Base-by-base conservation (phyloP, 1,284 basidiomycete species). In the Ganoderma leucocontextum region DNA sequence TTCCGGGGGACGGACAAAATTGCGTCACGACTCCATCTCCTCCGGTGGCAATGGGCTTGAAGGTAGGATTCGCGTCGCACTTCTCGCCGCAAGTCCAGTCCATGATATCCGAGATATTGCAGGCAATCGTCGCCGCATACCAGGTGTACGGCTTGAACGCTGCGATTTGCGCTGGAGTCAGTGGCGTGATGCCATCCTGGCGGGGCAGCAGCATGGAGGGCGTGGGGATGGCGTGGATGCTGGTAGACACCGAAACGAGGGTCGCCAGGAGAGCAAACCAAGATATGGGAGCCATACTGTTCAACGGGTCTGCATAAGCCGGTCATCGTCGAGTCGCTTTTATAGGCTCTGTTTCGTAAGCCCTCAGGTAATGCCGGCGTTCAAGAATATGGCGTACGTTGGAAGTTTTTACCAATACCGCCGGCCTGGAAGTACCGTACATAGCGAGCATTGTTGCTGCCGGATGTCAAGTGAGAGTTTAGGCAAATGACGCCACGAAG, bases 11-110 rank as follows among this genome's bases (percentile, higher is more conserved):
- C 66, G 1, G 12, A 67, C 66, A 67, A 35, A 64, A 64, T 25
- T 67, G 66, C 12, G 66, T 67, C 12, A 55, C n/a, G 8, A n/a
- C 58, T 38, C 62, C 66, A 58, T 64, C 66, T 15, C 66, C 66
- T 29, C 66, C 66, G 8, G 58, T 53, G 2, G 25, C 49, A 36
- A 65, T 13, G 7, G 57, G 57, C 64, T 25, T 39, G 64, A 63
- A 42, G 19, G 53, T 53, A 55, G 86, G 73, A 71, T 88, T 90
- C 2, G 83, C 85, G n/a, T 83, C 67, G 73, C 90, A 91, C 63
- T 72, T 69, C n/a, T 66, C 72, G 75, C 91, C 90, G 77, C 90
- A 91, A 42, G 76, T 79, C 89, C 90, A 92, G 4, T 80, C 76
- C 15, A 83, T 71, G 4, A 86, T 87, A 35, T 74, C 65, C 0